Evolutionary conservation across 2,329 filamentous ascomycete species (phyloP), one percentile per base, ranked within the genome.

Genomic region (Didymosphaeria variabile): DNA sequence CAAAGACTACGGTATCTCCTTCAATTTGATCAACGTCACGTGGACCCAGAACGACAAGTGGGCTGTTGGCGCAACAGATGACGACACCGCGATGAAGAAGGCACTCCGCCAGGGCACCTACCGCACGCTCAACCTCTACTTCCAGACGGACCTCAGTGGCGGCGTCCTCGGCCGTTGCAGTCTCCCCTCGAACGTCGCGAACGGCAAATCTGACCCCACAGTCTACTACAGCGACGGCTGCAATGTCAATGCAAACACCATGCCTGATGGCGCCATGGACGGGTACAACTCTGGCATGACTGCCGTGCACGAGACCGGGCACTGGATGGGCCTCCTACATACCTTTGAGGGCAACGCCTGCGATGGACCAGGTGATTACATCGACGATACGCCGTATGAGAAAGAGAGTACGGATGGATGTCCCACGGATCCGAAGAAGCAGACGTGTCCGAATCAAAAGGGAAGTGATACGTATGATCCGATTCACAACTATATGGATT

Each of bases 401-500:
- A 72, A 58, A 44, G 69, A 71, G 52, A 78, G 76, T n/a, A 88
- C 86, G n/a, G 81, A 83, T 63, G 85, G 85, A 1, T 88, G 86
- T 71, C 86, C 85, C 1, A 67, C 64, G 0, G 70, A 68, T 32
- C 79, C 79, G n/a, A 71, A 67, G 2, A 86, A 86, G 74, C 79
- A 84, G 66, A 84, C 79, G 19, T 88, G 85, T 67, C 83, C 83
- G 0, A 70, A 66, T n/a, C 73, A 74, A 26, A 80, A 81, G 0
- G 72, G 66, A 17, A 72, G 68, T 5, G 67, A 59, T 5, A 61
- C 63, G 61, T 56, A 79, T 13, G 86, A 88, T 72, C 77, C 83
- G 3, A 83, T 88, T 57, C 83, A 85, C 61, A 86, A 88, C 68
- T 87, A 84, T 67, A 88, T 88, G 86, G 86, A 88, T 72, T 87